Percentiles rank a stretch among this genome's conserved stretches.
Evolutionary conservation across 148 eudicot genomes (phyloP).

Genomic region (Heliamphora exappendiculata): DNA sequence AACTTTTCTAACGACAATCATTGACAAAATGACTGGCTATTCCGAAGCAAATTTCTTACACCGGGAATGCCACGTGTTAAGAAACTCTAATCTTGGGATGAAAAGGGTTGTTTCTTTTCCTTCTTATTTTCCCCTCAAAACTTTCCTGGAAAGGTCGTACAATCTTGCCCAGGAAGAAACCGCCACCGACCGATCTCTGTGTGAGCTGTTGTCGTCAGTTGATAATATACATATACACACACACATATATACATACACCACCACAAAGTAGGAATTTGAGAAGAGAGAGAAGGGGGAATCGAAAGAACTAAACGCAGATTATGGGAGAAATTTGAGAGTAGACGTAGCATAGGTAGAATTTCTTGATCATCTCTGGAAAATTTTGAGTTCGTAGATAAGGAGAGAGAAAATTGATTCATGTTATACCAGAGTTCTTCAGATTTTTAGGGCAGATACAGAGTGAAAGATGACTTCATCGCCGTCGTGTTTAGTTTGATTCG

Average conservation of each 20-base stretch:
- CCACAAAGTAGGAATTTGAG: background rate
- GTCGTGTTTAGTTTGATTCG: background rate
- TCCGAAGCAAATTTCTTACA: background rate
- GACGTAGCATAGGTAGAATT: background rate
- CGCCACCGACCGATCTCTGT: background rate
- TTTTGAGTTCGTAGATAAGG: background rate
- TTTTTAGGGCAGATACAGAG: background rate
- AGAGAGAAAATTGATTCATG: background rate
- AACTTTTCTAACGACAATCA: background rate
- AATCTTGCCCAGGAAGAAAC: slow-evolving; percentile 5
- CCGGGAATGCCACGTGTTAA: background rate
- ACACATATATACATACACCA: background rate
- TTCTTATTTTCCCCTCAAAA: background rate
- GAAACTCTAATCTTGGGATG: background rate
- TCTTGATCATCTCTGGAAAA: background rate
- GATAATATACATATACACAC: background rate
- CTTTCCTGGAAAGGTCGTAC: background rate
- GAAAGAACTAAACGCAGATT: background rate
- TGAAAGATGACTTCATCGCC: background rate
- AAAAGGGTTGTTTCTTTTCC: background rate
- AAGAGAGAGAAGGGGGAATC: background rate
- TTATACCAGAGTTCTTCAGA: background rate
- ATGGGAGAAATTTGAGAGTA: background rate
- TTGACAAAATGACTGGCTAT: no score
- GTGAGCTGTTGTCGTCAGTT: background rate